These are phyloP conservation scores for Fragaria ananassa DNA, from an alignment of 306 rosid genomes.

Conservation along the genomic window DNA sequence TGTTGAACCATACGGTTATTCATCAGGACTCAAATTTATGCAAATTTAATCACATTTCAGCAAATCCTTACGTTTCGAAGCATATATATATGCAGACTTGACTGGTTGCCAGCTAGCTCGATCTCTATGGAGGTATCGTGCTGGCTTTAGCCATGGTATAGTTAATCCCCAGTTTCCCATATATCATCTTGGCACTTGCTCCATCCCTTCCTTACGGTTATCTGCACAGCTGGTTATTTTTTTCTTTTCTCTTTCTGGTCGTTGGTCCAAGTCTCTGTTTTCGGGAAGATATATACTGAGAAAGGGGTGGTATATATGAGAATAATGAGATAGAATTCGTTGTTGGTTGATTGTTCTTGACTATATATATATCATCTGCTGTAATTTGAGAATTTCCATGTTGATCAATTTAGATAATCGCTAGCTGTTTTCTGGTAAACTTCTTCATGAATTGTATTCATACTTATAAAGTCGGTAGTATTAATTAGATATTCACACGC, in stretches of 20 bases:
- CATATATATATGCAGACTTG: neutral
- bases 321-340: neutral
- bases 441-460: neutral
- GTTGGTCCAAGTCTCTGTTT: neutral
- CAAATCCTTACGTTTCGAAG: neutral
- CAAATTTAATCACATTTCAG: too few species aligned
- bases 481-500: neutral
- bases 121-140: neutral
- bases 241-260: neutral
- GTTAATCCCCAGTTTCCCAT: neutral
- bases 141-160: too few species aligned
- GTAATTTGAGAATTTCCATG: neutral
- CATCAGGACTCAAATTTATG: too few species aligned
- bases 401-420: neutral
- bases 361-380: neutral
- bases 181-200: neutral
- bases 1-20: neutral
- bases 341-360: neutral
- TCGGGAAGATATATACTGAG: neutral
- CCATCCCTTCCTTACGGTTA: neutral
- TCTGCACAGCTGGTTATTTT: neutral
- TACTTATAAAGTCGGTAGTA: neutral
- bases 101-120: neutral
- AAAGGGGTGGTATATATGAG: neutral
- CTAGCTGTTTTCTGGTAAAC: neutral